Base-by-base conservation (phyloP, 352 stramenopile genomes). In the Phytophthora agathidicida region DNA sequence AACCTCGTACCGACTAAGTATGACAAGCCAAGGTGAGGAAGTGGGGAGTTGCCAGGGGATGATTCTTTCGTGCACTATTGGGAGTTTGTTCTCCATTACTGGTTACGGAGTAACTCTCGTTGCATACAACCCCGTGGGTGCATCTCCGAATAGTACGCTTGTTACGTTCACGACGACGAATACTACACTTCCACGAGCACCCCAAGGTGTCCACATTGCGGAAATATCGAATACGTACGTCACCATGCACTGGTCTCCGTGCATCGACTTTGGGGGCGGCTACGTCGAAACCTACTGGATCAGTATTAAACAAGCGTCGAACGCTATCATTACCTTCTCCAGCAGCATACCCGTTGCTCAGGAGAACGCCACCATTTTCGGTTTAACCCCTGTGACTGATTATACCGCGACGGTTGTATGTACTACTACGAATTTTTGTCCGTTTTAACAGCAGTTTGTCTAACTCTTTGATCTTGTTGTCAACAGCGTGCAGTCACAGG, bases 321-420 rank as follows among this genome's bases (percentile, higher is more conserved):
- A 68, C n/a, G 17, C 14, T 0, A 62, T n/a, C 16, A 8, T 45
- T 35, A 33, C 47, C 7, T 28, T 42, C 10, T 54, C 48, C 1
- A 14, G 8, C 4, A 65, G 5, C 6, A 51, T 80, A 10, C 44
- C 53, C 3, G 33, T 77, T 10, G 26, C 45, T 7, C 17, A 64
- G 10, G 16, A 65, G 2, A 70, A 55, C n/a, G 38, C 49, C 0
- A 77, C 65, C 2, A 57, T 83, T 1, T 7, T n/a, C 0, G 46
- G 52, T 1, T 56, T 89, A 2, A 45, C 16, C 1, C 60, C 73
- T 1, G 31, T 50, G 13, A 59, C 50, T 7, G 39, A 73, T 8
- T 89, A 89, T 55, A 69, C 63, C 14, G 68, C 47, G 3, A 86
- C 58, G 1, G 61, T 89, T 44, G 80, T 88, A 75, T 27, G 79